These are phyloP conservation scores for Suillus tomentosus DNA, from an alignment of 768 basidiomycete genomes.

Conservation along the genomic window DNA sequence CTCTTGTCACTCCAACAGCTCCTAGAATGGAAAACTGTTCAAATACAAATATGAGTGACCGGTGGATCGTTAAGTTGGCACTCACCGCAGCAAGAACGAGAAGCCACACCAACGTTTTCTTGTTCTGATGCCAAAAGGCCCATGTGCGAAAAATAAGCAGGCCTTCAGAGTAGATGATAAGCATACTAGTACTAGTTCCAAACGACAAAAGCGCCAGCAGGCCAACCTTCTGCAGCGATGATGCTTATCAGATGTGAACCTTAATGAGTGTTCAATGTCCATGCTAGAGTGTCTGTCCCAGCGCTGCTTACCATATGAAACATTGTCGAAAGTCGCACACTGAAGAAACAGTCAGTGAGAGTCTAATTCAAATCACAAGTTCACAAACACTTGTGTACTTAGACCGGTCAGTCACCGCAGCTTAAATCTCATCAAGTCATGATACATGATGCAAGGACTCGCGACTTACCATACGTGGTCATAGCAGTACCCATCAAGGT, in stretches of 20 bases:
- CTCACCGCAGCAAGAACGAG: not conserved
- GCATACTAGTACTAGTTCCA: not conserved
- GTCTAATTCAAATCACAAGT: not conserved
- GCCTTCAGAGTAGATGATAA: not conserved
- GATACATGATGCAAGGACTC: not conserved
- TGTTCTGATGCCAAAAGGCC: constrained; percentile 8
- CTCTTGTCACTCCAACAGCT: not conserved
- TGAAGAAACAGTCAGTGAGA: not conserved
- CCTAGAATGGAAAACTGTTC: not conserved
- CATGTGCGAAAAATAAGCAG: constrained; percentile 8
- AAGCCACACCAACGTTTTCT: constrained; percentile 1
- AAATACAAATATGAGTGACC: not conserved
- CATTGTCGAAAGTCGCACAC: not conserved
- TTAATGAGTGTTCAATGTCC: not conserved
- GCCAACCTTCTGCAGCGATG: constrained; percentile 10
- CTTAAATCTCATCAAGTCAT: not conserved
- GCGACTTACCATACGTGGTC: constrained; percentile 3
- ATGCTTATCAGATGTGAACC: constrained; percentile 11
- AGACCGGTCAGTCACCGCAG: not conserved
- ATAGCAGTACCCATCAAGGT: constrained; percentile 6
- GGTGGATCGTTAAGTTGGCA: not conserved
- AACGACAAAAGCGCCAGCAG: not conserved
- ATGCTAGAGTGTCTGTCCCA: not conserved
- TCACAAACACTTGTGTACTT: not conserved
- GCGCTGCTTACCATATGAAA: not conserved